Evolutionary conservation across 2,329 filamentous ascomycete genomes (phyloP), one percentile per base, ranked within the genome.

Genomic region (Neurospora sp.): DNA sequence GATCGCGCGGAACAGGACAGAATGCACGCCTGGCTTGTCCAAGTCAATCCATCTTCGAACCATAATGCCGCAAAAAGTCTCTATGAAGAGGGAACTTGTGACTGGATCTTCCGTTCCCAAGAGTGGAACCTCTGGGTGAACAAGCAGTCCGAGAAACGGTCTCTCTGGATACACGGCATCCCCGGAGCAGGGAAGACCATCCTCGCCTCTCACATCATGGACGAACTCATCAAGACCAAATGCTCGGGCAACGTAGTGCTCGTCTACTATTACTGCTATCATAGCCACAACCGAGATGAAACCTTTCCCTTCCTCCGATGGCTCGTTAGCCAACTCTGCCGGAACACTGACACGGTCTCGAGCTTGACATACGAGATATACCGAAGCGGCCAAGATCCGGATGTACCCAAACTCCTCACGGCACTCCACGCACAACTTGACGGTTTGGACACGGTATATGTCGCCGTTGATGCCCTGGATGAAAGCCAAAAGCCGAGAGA

Each of bases 181-280:
- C 72, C 70, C 6, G 72, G 73, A 0, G 72, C 72, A 19, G 73
- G 72, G 10, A 73, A 74, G 52, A 73, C 72, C n/a, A 69, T 73
- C 11, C 66, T 74, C 0, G 66, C 70, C 5, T 72, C 71, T 2
- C 69, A 70, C 36, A 10, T 72, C 12, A 68, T 72, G n/a, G 68
- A 72, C 1, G 8, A 12, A 2, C 46, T 57, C 46, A 57, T 70
- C 6, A n/a, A 39, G 8, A 17, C 39, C 2, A 36, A 71, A 38
- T 71, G 70, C 38, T 10, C 23, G 11, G 6, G 12, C 5, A 52
- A 46, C 8, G 23, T 28, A 5, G 12, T 28, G 2, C 46, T 57
- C 8, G 15, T 69, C n/a, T 79, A 77, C 67, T 80, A 79, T 40
- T 79, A 80, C 65, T 79, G 77, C 62, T 73, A 75, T 28, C 72